Base-by-base conservation (phyloP, 176 grass and related monocot species). In the Coix lacrymajobi region DNA sequence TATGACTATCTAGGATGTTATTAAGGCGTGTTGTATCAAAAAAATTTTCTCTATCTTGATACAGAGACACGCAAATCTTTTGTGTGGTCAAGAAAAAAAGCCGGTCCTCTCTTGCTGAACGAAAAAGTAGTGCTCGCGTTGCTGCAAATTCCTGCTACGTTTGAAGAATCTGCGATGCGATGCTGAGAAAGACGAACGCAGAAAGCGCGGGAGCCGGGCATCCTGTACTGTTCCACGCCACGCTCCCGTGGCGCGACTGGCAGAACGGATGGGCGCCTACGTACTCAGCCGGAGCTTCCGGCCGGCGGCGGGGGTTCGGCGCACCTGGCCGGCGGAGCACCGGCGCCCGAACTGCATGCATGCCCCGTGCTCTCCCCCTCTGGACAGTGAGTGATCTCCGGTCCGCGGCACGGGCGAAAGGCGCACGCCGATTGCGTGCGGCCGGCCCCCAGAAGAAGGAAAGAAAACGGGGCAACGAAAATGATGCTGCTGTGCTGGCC, bases 401-500 rank as follows among this genome's bases (percentile, higher is more conserved):
- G 66, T 88, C 43, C 36, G 45, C 44, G 73, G 16, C 33, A 25
- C 65, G 29, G 17, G 0, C 2, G 17, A 24, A 65, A 15, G 56
- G 9, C 4, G 39, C 84, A 73, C 67, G 39, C 41, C 19, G 4
- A 33, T 71, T 20, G 48, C 68, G 60, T 80, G 76, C 45, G 10
- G 48, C 69, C n/a, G n/a, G n/a, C n/a, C n/a, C 60, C 22, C 3
- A 63, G 85, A 85, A 30, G 25, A 13, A 22, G 19, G 41, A 19
- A 16, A 60, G 29, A 58, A 66, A 41, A 14, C 19, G n/a, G 67
- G 14, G 6, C 1, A 29, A 6, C 4, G 16, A 12, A 29, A 46
- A 89, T 85, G 41, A 85, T 85, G 63, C 1, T 77, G 80, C 31
- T 83, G 58, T n/a, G n/a, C n/a, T n/a, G n/a, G n/a, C n/a, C n/a